Conservation (phyloP, 208 protist species). For the Strigomonas culicis region DNA sequence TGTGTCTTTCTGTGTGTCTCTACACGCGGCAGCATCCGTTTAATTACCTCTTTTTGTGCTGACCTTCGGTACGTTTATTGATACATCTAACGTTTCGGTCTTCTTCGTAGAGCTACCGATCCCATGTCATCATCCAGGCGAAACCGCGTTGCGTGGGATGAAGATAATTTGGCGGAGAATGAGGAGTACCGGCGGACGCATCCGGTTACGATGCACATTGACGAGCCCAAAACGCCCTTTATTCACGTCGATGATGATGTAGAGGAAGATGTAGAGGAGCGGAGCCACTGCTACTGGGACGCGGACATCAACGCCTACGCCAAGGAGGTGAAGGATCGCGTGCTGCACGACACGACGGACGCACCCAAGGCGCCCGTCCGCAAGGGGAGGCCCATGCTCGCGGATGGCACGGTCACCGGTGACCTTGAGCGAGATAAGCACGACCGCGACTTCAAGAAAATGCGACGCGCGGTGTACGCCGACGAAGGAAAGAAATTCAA, state of each 20-base stretch:
- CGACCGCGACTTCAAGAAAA: conserved; percentile 57
- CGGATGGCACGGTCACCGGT: conserved; percentile 39
- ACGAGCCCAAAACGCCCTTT: conserved; percentile 87
- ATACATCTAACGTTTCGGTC: neutral
- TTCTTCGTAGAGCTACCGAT: neutral
- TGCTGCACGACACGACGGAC: conserved; percentile 21
- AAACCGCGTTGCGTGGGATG: conserved; percentile 67
- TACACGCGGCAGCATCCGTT: too few relatives aligned
- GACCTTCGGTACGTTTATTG: neutral
- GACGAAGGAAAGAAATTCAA: conserved; percentile 87
- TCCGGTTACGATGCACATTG: conserved; percentile 84
- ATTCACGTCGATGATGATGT: conserved; percentile 46
- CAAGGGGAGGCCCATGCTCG: conserved; percentile 64
- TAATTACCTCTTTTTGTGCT: neutral
- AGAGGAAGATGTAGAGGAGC: conserved; percentile 21
- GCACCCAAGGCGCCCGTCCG: conserved; percentile 47
- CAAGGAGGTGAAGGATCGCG: conserved; percentile 53
- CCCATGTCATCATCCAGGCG: neutral
- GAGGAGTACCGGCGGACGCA: conserved; percentile 79
- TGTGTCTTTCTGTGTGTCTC: neutral
- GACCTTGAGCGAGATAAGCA: conserved; percentile 49
- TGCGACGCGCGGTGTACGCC: conserved; percentile 84
- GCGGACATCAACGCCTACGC: conserved; percentile 59
- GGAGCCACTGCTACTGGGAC: conserved; percentile 45
- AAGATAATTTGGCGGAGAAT: conserved; percentile 74